Evolutionary conservation across 2,329 filamentous ascomycete species (phyloP), one percentile per base, ranked within the genome.

Genomic region (Penicillium griseofulvum): DNA sequence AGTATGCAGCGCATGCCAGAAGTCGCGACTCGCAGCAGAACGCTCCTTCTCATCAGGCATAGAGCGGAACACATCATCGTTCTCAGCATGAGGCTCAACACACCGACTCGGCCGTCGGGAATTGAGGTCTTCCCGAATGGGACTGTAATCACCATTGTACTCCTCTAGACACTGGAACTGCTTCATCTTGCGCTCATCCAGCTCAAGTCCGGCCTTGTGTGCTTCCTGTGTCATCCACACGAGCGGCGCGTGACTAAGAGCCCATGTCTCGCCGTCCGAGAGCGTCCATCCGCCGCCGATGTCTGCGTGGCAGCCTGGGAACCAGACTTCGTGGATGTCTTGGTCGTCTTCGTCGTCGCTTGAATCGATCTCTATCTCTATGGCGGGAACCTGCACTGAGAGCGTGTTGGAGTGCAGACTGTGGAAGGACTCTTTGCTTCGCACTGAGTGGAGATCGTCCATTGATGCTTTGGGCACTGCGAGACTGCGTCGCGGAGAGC

Each of bases 301-400:
- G 59, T 93, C 89, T 1, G 84, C 89, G 59, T 95, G 90, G 11
- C 87, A 86, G 9, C 90, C 90, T 0, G 89, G 80, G 65, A 94
- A 94, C 76, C 76, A 78, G 9, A 93, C 82, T 65, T 94, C 90
- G 56, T 89, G 83, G 45, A 93, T 87, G 61, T 93, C 88, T 65
- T 92, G 89, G 1, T 69, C 67, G 14, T 74, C 67, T 14, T 75
- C 71, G 16, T 67, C 67, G 4, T 66, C 65, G 42, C 56, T 52
- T 6, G 60, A 61, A 11, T 70, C 64, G 12, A 60, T 52, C 5
- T 54, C 62, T 16, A 60, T 52, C 5, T 54, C 62, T 16, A 49
- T 51, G 26, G 52, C 56, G 8, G 70, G 69, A 1, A 71, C 57
- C 19, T 66, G 65, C 19, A 73, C 61, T 1, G 71, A 73, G 4